Evolutionary conservation across 148 eudicot genomes (phyloP), one percentile per base, ranked within the genome.

Genomic region (Spergularia marina): DNA sequence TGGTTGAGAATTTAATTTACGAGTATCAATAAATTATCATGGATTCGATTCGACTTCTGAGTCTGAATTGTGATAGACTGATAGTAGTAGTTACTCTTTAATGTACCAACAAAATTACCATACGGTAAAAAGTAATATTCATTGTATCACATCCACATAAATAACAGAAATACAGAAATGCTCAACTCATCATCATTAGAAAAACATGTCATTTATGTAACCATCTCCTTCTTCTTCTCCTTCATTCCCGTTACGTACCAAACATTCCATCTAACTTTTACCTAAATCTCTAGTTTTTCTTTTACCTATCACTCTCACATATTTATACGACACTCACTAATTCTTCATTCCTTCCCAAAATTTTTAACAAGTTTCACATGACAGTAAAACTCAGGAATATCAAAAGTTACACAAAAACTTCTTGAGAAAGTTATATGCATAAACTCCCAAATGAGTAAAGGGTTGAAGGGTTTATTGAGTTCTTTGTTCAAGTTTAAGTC

Each of bases 391-490:
- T 30, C 36, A 30, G 36, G 4, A 2, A 30, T 30, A 30, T 30
- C 36, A 9, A 51, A 39, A 23, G 13, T 1, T n/a, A 6, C n/a
- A 71, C 30, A 51, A 21, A 82, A 78, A 69, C 7, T 44, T 44
- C 49, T 30, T 30, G 62, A n/a, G 77, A 41, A 49, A 44, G 40
- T 25, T 30, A 25, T 64, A 16, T 65, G 12, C 39, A 2, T 40
- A 23, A 25, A 15, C 15, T 39, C 40, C 17, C 17, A 4, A 70
- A 70, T 16, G 70, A 25, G 73, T 64, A 60, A 66, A 65, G n/a
- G 16, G 49, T 47, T 36, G 58, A 39, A 30, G 72, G 57, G 70
- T 63, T 74, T 61, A 82, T 53, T 81, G 71, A 71, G 82, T 63
- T 61, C 36, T 17, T 78, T 51, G 12, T 77, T 55, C 17, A 78